A percentile compares a stretch with the other conserved stretches of the same genome.
These are phyloP conservation scores for Prunus fruticosa DNA, from an alignment of 306 rosid species.

Conservation along the genomic window DNA sequence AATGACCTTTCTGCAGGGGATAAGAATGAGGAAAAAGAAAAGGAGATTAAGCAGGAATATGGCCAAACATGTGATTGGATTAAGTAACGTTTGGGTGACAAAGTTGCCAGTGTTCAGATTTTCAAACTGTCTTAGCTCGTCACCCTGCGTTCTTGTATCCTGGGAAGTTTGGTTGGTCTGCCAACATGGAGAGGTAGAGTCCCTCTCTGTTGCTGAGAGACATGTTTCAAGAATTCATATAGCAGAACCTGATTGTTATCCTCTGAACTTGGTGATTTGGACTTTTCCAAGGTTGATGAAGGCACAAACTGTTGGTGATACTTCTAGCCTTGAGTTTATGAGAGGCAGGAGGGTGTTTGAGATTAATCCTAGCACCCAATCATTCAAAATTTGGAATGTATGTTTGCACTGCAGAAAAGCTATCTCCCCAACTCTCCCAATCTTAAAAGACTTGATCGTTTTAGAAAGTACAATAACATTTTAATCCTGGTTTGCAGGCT, in stretches of 20 bases:
- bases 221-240: slow-evolving; percentile 2
- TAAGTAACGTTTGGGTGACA: slow-evolving; percentile 85
- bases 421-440: background rate
- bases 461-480: background rate
- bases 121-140: slow-evolving; percentile 84
- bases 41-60: slow-evolving; percentile 82
- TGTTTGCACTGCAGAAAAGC: slow-evolving; percentile 12
- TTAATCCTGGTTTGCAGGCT: slow-evolving; percentile 49
- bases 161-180: slow-evolving; percentile 99
- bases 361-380: slow-evolving; percentile 85
- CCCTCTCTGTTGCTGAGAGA: slow-evolving; percentile 9
- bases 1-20: slow-evolving; percentile 57
- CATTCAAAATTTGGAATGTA: slow-evolving; percentile 82
- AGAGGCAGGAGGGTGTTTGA: slow-evolving; percentile 97
- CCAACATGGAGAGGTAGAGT: slow-evolving; percentile 90
- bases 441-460: background rate
- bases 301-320: slow-evolving; percentile 85
- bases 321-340: slow-evolving; percentile 87
- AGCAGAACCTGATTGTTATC: slow-evolving; percentile 11
- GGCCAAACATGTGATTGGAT: slow-evolving; percentile 93
- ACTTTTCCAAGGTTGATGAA: slow-evolving; percentile 78
- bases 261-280: background rate
- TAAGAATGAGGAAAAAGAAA: slow-evolving; percentile 85
- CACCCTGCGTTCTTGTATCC: slow-evolving; percentile 96
- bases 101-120: slow-evolving; percentile 89